Evolutionary conservation across 225 moss, liverwort and hornwort species (phyloP).

Genomic region (Ulota crispa): DNA sequence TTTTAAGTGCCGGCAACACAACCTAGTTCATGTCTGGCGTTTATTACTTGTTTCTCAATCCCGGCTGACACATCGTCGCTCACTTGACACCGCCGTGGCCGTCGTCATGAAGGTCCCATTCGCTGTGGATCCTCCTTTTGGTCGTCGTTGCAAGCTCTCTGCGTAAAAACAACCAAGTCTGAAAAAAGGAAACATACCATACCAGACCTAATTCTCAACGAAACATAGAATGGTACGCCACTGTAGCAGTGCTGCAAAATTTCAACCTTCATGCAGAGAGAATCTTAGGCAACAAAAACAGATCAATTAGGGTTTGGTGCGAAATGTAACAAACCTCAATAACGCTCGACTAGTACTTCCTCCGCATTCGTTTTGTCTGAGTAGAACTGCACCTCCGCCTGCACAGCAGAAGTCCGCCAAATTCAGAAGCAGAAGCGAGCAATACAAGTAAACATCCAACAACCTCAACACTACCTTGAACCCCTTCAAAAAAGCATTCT

Average conservation of each 20-base stretch:
- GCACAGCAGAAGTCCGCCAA: background rate
- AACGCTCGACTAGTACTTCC: conserved; percentile 63
- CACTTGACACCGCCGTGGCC: conserved; percentile 21
- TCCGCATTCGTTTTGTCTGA: conserved; percentile 37
- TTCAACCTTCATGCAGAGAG: background rate
- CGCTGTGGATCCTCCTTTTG: conserved; percentile 20
- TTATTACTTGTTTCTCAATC: conserved; percentile 44
- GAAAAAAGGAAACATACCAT: background rate
- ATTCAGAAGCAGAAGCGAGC: conserved; percentile 2
- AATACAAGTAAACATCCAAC: background rate
- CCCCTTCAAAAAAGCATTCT: background rate
- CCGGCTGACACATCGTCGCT: conserved; percentile 25
- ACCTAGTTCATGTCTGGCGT: conserved; percentile 37
- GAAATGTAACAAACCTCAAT: conserved; percentile 33
- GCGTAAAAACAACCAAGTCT: background rate
- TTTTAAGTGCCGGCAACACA: conserved; percentile 46
- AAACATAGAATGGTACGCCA: background rate
- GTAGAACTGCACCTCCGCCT: conserved; percentile 67
- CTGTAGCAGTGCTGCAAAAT: conserved; percentile 13
- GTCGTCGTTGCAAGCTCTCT: conserved; percentile 32
- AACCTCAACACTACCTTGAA: background rate
- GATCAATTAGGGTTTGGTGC: conserved; percentile 1
- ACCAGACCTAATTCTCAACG: background rate
- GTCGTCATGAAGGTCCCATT: conserved; percentile 21
- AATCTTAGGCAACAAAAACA: background rate